Evolutionary conservation across 176 grass and related monocot species (phyloP).

Genomic region (Hordeum marinum): DNA sequence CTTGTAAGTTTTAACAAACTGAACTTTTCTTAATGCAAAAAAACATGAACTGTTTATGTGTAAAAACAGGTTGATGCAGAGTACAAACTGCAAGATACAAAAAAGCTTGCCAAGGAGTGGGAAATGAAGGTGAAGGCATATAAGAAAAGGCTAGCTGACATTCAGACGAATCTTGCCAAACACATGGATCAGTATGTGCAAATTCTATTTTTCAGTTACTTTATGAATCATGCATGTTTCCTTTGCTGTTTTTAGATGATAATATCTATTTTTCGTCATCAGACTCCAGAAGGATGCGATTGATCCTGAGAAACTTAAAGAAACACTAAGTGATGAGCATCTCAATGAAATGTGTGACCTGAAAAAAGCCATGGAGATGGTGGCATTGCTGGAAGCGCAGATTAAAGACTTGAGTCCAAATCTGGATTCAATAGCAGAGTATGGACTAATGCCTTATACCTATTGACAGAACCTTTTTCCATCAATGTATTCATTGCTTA

Average conservation of each 20-base stretch:
- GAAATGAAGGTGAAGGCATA: conserved; percentile 80
- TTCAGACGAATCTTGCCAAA: conserved; percentile 60
- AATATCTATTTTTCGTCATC: conserved; percentile 9
- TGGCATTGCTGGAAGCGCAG: conserved; percentile 79
- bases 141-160: conserved; percentile 70
- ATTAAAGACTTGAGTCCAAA: conserved; percentile 95
- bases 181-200: conserved; percentile 83
- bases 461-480: not conserved
- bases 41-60: not conserved
- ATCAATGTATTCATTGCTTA: conserved; percentile 19
- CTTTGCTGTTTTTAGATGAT: not conserved
- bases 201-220: not conserved
- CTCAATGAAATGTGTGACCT: conserved; percentile 58
- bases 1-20: not conserved
- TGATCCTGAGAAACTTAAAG: conserved; percentile 85
- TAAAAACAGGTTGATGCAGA: conserved; percentile 73
- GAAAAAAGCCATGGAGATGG: conserved; percentile 86
- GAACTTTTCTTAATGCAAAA: not conserved
- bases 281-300: conserved; percentile 90
- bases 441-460: conserved; percentile 20
- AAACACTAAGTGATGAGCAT: conserved; percentile 51
- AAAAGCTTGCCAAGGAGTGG: conserved; percentile 71
- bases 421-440: conserved; percentile 98
- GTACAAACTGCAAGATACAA: conserved; percentile 74
- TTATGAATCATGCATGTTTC: not conserved